A percentile compares a stretch with the other conserved stretches of the same genome.
These are phyloP conservation scores for Thermoascus crustaceus DNA, from an alignment of 2,329 filamentous ascomycete genomes.

Conservation along the genomic window DNA sequence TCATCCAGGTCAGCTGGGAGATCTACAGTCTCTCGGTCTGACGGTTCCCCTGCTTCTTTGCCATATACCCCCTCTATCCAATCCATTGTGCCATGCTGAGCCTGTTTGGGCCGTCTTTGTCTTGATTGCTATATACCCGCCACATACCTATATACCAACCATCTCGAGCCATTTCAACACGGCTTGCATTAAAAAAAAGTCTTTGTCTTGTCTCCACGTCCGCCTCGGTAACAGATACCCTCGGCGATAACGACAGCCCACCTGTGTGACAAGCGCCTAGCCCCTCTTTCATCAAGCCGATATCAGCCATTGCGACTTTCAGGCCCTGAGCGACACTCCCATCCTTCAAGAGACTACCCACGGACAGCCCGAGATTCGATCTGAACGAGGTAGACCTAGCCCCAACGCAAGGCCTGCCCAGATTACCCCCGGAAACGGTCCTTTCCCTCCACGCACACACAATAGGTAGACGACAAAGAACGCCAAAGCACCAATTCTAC, in stretches of 20 bases:
- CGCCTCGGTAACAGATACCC: too few relatives aligned
- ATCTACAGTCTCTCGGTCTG: neutral
- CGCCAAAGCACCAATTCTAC: constrained; percentile 3
- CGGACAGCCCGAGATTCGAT: neutral
- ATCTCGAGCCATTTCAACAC: neutral
- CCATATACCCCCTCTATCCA: neutral
- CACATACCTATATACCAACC: neutral
- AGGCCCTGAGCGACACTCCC: neutral
- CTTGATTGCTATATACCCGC: neutral
- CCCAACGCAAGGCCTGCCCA: constrained; percentile 4
- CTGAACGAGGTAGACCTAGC: neutral
- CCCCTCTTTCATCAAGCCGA: too few relatives aligned
- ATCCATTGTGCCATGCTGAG: constrained; percentile 1
- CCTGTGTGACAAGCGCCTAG: too few relatives aligned
- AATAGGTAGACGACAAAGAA: neutral
- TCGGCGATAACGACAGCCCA: too few relatives aligned
- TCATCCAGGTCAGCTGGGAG: neutral
- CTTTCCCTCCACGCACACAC: neutral
- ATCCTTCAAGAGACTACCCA: neutral
- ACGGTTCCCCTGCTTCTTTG: neutral
- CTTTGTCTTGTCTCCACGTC: too few relatives aligned
- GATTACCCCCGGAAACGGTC: neutral
- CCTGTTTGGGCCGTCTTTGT: neutral
- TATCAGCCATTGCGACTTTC: too few relatives aligned
- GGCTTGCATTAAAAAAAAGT: neutral